Percentiles rank a stretch among this genome's conserved stretches.
phyloP scores from a whole-genome alignment of 2,329 filamentous ascomycete genomes.

The Hypoxylon sp. region DNA sequence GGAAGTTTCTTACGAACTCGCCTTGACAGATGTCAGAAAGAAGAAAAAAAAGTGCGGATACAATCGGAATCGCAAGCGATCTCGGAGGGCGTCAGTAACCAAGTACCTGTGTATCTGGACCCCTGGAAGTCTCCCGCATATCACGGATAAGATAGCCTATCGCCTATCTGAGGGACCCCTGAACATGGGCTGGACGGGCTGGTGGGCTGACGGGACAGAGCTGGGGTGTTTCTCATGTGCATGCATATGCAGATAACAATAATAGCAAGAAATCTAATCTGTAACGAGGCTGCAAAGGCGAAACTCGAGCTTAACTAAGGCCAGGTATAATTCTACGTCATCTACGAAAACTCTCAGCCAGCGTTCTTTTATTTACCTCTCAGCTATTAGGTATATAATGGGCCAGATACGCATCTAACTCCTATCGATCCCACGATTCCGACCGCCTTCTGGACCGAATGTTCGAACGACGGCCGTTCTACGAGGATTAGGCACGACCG shows the following conservation, averaged over 20 bases:
- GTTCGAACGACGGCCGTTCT: not conserved
- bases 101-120: not conserved
- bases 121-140: not conserved
- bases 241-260: slow-evolving; percentile 19
- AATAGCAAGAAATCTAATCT: not conserved
- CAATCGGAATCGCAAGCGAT: slow-evolving; percentile 28
- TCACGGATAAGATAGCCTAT: not conserved
- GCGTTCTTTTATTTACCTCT: not conserved
- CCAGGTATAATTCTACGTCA: slow-evolving; percentile 7
- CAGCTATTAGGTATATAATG: not conserved
- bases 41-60: slow-evolving; percentile 26
- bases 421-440: not conserved
- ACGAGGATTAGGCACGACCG: slow-evolving; percentile 8
- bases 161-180: slow-evolving; percentile 12
- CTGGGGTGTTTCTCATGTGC: slow-evolving; percentile 14
- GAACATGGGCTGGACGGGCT: not conserved
- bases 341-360: slow-evolving; percentile 7
- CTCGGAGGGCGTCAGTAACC: slow-evolving; percentile 36
- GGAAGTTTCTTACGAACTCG: too few species aligned
- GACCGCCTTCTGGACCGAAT: slow-evolving; percentile 7
- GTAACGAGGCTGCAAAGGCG: slow-evolving; percentile 3
- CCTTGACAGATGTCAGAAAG: slow-evolving; percentile 26
- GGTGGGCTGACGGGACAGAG: slow-evolving; percentile 10
- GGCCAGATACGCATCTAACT: not conserved
- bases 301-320: slow-evolving; percentile 5